These are phyloP conservation scores for Theileria sp. DNA, from an alignment of 169 alveolate genomes.

Conservation along the genomic window DNA sequence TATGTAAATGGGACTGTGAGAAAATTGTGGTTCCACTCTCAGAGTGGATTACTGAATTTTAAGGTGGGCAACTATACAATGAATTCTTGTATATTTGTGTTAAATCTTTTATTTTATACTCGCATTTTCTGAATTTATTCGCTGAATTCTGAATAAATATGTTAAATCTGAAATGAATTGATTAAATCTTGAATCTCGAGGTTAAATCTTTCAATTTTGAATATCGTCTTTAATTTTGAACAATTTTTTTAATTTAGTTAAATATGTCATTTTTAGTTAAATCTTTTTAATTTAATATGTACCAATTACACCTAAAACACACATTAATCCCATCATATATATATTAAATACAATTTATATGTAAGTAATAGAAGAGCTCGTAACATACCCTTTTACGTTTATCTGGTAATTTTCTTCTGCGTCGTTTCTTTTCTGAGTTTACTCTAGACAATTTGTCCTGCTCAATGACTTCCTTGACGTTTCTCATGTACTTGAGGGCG, in stretches of 20 bases:
- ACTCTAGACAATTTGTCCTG: slow-evolving; percentile 29
- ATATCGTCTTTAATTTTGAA: too few species aligned
- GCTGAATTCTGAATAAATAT: background rate
- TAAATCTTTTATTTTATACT: background rate
- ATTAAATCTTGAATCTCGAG: background rate
- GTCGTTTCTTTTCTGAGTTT: slow-evolving; percentile 6
- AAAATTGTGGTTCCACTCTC: background rate
- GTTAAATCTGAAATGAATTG: background rate
- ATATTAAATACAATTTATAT: background rate
- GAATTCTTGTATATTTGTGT: background rate
- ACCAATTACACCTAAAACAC: background rate
- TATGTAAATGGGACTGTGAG: background rate
- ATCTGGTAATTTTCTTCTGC: slow-evolving; percentile 11
- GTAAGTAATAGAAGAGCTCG: background rate
- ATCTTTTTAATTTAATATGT: background rate
- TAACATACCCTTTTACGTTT: background rate
- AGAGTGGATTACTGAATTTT: background rate
- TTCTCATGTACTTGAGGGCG: slow-evolving; percentile 72
- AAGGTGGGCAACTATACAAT: background rate
- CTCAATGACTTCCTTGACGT: slow-evolving; percentile 43
- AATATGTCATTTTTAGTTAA: background rate
- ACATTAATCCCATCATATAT: background rate
- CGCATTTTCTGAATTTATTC: background rate
- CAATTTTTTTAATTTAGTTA: background rate
- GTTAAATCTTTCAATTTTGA: background rate